These are phyloP conservation scores for Cryptococcus depauperatus DNA, from an alignment of 1,284 basidiomycete genomes.

Conservation along the genomic window DNA sequence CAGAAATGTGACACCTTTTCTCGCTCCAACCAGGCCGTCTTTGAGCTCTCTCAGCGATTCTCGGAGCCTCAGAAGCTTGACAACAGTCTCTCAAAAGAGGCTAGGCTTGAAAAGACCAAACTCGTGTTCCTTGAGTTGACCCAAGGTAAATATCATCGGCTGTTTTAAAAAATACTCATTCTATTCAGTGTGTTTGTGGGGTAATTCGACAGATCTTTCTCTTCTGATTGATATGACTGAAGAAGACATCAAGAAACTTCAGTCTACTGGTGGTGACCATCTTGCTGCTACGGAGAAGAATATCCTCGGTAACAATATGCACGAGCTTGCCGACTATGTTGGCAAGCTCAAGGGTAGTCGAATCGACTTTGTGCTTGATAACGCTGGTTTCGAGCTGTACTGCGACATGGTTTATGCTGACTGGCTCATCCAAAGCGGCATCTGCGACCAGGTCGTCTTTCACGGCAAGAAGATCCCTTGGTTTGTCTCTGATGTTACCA, in stretches of 20 bases:
- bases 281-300: conserved; percentile 95
- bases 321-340: conserved; percentile 73
- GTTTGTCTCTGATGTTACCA: conserved; percentile 97
- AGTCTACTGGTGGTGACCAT: conserved; percentile 91
- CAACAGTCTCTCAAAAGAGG: conserved; percentile 52
- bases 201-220: conserved; percentile 93
- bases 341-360: conserved; percentile 68
- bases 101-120: conserved; percentile 66
- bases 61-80: conserved; percentile 70
- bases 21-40: conserved; percentile 84
- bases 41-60: conserved; percentile 89
- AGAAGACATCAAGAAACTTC: conserved; percentile 95
- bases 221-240: conserved; percentile 98
- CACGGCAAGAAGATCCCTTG: conserved; percentile 54
- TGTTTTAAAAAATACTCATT: conserved; percentile 5
- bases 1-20: conserved; percentile 96
- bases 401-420: conserved; percentile 91
- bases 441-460: conserved; percentile 79
- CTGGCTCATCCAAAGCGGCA: conserved; percentile 77
- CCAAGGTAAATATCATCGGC: conserved; percentile 52
- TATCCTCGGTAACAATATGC: conserved; percentile 50
- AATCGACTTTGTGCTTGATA: conserved; percentile 67
- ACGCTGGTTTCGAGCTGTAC: conserved; percentile 81
- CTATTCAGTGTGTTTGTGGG: conserved; percentile 77
- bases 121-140: conserved; percentile 91